These are phyloP conservation scores for Mortierella sp. DNA, from an alignment of 371 early-diverging fungal genomes.

Conservation along the genomic window DNA sequence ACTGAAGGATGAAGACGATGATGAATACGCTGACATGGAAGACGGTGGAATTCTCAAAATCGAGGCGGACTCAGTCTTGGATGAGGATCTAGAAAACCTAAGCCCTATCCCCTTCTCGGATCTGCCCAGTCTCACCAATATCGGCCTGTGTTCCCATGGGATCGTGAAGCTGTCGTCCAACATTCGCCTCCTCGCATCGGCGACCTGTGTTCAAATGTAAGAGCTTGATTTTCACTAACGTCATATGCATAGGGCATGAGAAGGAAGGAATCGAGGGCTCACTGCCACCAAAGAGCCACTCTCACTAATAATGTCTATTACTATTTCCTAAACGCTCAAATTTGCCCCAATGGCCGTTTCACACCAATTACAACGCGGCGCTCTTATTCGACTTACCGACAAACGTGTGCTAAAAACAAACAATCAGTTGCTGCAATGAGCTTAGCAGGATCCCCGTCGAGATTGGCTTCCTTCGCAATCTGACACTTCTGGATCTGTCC, in stretches of 20 bases:
- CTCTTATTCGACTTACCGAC: too few relatives aligned
- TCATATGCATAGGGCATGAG: too few relatives aligned
- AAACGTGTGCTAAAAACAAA: too few relatives aligned
- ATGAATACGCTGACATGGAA: conserved; percentile 11
- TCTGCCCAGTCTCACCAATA: conserved; percentile 44
- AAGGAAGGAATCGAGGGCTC: too few relatives aligned
- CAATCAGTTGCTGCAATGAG: conserved; percentile 60
- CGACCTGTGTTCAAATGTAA: conserved; percentile 54
- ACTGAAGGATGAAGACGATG: conserved; percentile 19
- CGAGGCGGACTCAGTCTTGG: conserved; percentile 33
- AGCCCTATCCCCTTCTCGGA: conserved; percentile 50
- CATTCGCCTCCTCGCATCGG: conserved; percentile 31
- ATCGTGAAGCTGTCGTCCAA: conserved; percentile 47
- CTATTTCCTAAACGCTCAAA: too few relatives aligned
- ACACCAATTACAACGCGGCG: too few relatives aligned
- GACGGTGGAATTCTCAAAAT: conserved; percentile 17
- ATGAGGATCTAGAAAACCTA: conserved; percentile 33
- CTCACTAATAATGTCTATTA: too few relatives aligned
- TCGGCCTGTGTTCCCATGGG: conserved; percentile 47
- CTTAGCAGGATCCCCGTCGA: conserved; percentile 64
- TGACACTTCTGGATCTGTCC: conserved; percentile 73
- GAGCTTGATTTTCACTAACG: conserved; percentile 9
- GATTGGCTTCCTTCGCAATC: conserved; percentile 71
- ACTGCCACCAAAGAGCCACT: too few relatives aligned
- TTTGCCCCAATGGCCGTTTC: background rate